These are phyloP conservation scores for Chaetomium tenue DNA, from an alignment of 495 filamentous ascomycete species.

Conservation along the genomic window DNA sequence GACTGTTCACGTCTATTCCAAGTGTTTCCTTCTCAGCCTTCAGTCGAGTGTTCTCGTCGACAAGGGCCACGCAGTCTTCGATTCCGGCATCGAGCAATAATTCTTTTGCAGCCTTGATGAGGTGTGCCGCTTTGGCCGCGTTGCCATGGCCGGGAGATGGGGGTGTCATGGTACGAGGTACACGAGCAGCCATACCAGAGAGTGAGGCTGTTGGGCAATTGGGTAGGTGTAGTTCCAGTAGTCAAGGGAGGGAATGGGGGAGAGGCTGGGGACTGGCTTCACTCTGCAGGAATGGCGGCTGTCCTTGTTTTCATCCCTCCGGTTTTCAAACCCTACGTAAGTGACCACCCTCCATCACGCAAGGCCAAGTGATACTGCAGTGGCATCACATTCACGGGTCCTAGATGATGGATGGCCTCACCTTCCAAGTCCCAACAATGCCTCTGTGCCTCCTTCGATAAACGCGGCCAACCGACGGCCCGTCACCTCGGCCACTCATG, in stretches of 20 bases:
- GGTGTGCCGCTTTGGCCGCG: neutral
- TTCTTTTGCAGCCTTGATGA: neutral
- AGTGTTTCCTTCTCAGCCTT: neutral
- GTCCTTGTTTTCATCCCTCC: neutral
- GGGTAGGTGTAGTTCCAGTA: neutral
- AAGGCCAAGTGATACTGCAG: neutral
- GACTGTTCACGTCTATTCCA: neutral
- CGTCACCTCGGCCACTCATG: constrained; percentile 11
- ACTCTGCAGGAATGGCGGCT: neutral
- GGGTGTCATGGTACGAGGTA: neutral
- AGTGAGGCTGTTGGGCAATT: neutral
- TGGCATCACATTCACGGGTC: neutral
- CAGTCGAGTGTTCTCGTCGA: neutral
- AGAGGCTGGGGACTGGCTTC: neutral
- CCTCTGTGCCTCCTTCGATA: constrained; percentile 7
- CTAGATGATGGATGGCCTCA: neutral
- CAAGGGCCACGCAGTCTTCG: neutral
- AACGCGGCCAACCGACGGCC: neutral
- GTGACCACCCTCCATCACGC: neutral
- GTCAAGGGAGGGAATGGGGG: neutral
- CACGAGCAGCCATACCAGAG: neutral
- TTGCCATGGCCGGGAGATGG: neutral
- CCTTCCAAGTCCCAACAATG: constrained; percentile 17
- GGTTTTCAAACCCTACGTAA: neutral
- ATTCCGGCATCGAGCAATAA: neutral